Conservation (phyloP, 352 stramenopile species). For the Globisporangium viniferum region DNA sequence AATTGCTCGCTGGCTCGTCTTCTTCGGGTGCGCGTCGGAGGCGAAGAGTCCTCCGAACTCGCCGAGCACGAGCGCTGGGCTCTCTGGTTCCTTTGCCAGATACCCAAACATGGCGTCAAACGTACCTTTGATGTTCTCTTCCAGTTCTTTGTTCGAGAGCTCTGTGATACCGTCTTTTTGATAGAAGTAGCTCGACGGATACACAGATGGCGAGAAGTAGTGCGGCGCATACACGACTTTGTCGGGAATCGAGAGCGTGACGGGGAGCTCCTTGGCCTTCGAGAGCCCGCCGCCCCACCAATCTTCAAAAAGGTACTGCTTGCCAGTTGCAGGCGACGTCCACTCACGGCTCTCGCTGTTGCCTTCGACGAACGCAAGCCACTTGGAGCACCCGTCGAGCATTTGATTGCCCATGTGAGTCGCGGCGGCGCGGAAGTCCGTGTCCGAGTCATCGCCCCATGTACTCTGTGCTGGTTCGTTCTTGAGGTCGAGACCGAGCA, state of each 20-base stretch:
- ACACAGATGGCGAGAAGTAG: slow-evolving; percentile 69
- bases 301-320: slow-evolving; percentile 54
- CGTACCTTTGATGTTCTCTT: slow-evolving; percentile 35
- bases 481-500: slow-evolving; percentile 72
- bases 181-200: slow-evolving; percentile 59
- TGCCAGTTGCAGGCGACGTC: slow-evolving; percentile 33
- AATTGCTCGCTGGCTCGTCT: slow-evolving; percentile 57
- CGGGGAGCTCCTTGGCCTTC: slow-evolving; percentile 30
- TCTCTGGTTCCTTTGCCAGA: slow-evolving; percentile 34
- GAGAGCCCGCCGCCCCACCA: slow-evolving; percentile 58
- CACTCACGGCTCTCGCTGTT: slow-evolving; percentile 45
- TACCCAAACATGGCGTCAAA: slow-evolving; percentile 75
- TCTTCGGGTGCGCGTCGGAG: slow-evolving; percentile 43
- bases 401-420: slow-evolving; percentile 55
- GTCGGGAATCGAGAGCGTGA: slow-evolving; percentile 44
- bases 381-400: slow-evolving; percentile 59
- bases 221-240: slow-evolving; percentile 82
- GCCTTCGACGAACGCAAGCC: slow-evolving; percentile 72
- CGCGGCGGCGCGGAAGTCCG: slow-evolving; percentile 47
- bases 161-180: slow-evolving; percentile 31
- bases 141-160: slow-evolving; percentile 41
- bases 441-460: slow-evolving; percentile 41
- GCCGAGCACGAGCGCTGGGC: slow-evolving; percentile 51
- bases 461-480: slow-evolving; percentile 47
- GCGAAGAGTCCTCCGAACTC: slow-evolving; percentile 71